Conservation (phyloP, 2,329 filamentous ascomycete species). For the Cercospora sp. region DNA sequence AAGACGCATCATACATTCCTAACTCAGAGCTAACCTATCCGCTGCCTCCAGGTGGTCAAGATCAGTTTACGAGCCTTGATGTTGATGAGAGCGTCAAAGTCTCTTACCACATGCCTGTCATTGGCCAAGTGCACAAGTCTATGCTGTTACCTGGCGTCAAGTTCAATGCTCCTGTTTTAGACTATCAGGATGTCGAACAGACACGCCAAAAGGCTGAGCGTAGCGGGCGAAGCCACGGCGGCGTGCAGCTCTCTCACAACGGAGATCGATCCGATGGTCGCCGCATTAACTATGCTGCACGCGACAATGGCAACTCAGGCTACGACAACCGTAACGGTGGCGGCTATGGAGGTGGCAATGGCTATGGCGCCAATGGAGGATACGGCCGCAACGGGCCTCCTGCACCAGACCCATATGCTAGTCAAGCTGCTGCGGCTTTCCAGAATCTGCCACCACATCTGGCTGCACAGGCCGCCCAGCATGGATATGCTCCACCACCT, state of each 20-base stretch:
- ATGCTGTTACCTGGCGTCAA: constrained; percentile 87
- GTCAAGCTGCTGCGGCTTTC: constrained; percentile 29
- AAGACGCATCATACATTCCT: constrained; percentile 80
- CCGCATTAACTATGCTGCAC: constrained; percentile 56
- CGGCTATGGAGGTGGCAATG: constrained; percentile 28
- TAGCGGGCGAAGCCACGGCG: constrained; percentile 69
- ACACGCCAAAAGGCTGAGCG: constrained; percentile 66
- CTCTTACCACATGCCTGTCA: constrained; percentile 77
- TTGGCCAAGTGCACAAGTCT: constrained; percentile 78
- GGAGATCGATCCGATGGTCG: constrained; percentile 49
- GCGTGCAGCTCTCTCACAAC: constrained; percentile 60
- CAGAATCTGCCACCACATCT: constrained; percentile 38
- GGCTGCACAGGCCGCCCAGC: constrained; percentile 38
- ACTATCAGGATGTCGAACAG: constrained; percentile 71
- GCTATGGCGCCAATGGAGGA: constrained; percentile 32
- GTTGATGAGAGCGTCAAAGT: constrained; percentile 88
- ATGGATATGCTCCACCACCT: constrained; percentile 33
- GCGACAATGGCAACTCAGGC: constrained; percentile 32
- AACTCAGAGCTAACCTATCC: constrained; percentile 64
- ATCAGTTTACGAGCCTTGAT: constrained; percentile 68
- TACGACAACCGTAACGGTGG: constrained; percentile 26
- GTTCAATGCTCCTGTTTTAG: constrained; percentile 70
- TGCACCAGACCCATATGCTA: constrained; percentile 19
- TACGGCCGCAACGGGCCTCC: constrained; percentile 26
- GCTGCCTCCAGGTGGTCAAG: constrained; percentile 49